These are phyloP conservation scores for Sporothrix schenckii DNA, from an alignment of 2,329 filamentous ascomycete genomes.

Conservation along the genomic window DNA sequence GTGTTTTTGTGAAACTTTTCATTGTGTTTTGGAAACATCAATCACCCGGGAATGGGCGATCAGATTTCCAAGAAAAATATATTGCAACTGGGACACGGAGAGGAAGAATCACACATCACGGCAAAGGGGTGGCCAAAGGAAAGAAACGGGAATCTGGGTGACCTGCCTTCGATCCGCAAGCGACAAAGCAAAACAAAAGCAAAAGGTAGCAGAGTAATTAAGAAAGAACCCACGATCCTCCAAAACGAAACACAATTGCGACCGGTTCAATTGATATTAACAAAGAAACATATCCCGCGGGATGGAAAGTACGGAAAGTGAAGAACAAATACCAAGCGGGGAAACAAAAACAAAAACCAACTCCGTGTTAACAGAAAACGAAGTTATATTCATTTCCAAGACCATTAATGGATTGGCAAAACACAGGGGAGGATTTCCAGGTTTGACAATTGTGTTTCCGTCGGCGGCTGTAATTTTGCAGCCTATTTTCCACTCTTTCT, in stretches of 20 bases:
- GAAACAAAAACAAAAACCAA: neutral
- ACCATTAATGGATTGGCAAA: neutral
- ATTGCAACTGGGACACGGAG: neutral
- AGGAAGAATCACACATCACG: neutral
- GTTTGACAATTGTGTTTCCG: neutral
- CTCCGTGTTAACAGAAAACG: constrained; percentile 2
- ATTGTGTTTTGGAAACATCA: constrained; percentile 15
- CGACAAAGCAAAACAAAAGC: neutral
- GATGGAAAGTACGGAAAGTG: too few relatives aligned
- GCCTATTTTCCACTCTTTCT: constrained; percentile 4
- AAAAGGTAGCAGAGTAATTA: neutral
- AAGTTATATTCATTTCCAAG: constrained; percentile 13
- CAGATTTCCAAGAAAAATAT: constrained; percentile 1
- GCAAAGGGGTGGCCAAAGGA: neutral
- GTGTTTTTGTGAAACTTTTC: constrained; percentile 26
- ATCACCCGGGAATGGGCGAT: constrained; percentile 6
- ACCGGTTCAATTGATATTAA: constrained; percentile 23
- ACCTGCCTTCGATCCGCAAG: constrained; percentile 18
- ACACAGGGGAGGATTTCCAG: constrained; percentile 5
- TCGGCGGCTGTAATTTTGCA: neutral
- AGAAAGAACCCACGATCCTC: constrained; percentile 15
- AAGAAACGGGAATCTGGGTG: constrained; percentile 21
- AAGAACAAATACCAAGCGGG: neutral
- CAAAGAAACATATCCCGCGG: neutral
- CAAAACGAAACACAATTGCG: constrained; percentile 27